Evolutionary conservation across 2,329 filamentous ascomycete genomes (phyloP), one percentile per base, ranked within the genome.

Genomic region (Phaeosphaeriaceae sp.): DNA sequence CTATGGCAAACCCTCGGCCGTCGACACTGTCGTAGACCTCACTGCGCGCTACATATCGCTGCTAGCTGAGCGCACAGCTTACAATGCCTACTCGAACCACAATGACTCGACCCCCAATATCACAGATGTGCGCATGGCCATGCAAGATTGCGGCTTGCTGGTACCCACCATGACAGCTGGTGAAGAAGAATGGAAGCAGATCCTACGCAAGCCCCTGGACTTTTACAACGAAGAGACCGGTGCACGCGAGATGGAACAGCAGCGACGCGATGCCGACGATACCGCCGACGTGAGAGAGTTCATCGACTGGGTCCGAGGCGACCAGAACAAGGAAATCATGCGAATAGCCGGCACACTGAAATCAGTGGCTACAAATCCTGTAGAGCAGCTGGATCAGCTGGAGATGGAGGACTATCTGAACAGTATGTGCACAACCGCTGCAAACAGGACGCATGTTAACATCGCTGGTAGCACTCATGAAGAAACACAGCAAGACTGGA

Each of bases 1-100:
- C 76, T 85, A 89, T 44, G 91, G 92, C 51, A 88, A 88, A 54
- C 89, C 92, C 1, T 89, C 90, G 3, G 93, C 96, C 7, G 83
- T 97, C 56, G 93, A 98, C 79, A 89, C 91, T 10, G 78, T 97
- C n/a, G 91, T 92, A 15, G 93, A 97, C 77, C 84, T 98, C 7
- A 89, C 92, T 0, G 91, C 89, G 45, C 88, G 91, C 65, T 96
- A 97, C 78, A 81, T 98, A 57, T 81, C 87, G 21, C 81, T 91
- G 3, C 86, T 97, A 20, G 91, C 91, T 61, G 85, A 88, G 60
- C 85, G 87, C 36, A 90, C 93, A 0, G 89, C 90, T 2, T 81
- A 84, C 22, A 89, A 94, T 77, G 90, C 92, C 4, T 82, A 84
- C 17, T 86, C 89, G 65, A 91, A 89, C 74, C 88, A 91, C 77